phyloP scores from a whole-genome alignment of 1,284 basidiomycete species.

The Irpex sp. region DNA sequence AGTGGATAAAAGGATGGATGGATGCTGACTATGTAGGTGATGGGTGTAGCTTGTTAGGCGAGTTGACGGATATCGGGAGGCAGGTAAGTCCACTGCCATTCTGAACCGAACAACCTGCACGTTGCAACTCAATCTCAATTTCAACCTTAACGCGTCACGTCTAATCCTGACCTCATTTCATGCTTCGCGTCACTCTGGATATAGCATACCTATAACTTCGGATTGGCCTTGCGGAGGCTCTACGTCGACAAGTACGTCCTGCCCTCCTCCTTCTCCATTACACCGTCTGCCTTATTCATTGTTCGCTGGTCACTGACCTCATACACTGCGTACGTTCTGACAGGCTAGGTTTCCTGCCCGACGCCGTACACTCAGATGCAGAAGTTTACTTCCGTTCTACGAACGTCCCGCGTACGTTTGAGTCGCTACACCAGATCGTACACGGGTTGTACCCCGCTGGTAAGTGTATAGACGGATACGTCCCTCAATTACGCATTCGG shows the following conservation, averaged over 20 bases:
- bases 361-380: slow-evolving; percentile 38
- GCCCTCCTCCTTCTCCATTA: not conserved
- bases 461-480: slow-evolving; percentile 40
- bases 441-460: slow-evolving; percentile 65
- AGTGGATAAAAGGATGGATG: not conserved
- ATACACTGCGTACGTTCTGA: slow-evolving; percentile 2
- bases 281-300: too few species aligned
- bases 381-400: slow-evolving; percentile 71
- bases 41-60: slow-evolving; percentile 60
- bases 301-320: too few species aligned
- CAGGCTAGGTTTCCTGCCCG: slow-evolving; percentile 66
- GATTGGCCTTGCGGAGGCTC: slow-evolving; percentile 55
- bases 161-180: not conserved
- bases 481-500: slow-evolving; percentile 59
- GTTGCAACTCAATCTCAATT: not conserved
- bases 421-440: slow-evolving; percentile 72
- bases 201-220: slow-evolving; percentile 69
- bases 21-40: not conserved
- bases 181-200: not conserved
- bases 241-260: slow-evolving; percentile 64
- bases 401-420: slow-evolving; percentile 74
- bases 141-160: not conserved
- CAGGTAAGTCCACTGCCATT: slow-evolving; percentile 36
- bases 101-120: not conserved
- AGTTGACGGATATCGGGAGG: slow-evolving; percentile 76